Conservation (phyloP, 2,329 filamentous ascomycete genomes). For the Colletotrichum somersetense region DNA sequence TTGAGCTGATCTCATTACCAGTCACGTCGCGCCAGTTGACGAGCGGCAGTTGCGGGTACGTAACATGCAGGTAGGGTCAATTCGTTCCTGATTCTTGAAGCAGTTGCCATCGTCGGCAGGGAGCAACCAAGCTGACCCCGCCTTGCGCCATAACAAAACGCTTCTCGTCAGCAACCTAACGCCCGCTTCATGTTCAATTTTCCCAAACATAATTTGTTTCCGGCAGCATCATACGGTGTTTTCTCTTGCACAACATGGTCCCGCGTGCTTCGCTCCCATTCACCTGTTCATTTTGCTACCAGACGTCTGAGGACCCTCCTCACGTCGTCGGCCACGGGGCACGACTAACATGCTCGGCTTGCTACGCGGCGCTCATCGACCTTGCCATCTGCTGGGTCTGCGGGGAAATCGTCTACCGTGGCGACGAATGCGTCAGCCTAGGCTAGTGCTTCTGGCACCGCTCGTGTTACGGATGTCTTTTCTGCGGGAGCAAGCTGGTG, state of each 20-base stretch:
- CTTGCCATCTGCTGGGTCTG: conserved; percentile 71
- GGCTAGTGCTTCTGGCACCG: conserved; percentile 73
- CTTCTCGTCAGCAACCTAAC: neutral
- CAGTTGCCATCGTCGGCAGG: neutral
- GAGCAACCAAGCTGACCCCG: no score
- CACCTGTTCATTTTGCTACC: conserved; percentile 70
- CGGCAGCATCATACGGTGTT: neutral
- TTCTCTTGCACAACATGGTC: neutral
- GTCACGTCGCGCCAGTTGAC: neutral
- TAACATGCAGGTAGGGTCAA: neutral
- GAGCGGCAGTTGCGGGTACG: neutral
- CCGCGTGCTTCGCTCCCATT: conserved; percentile 50
- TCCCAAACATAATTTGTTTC: neutral
- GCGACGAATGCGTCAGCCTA: conserved; percentile 68
- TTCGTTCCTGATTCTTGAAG: neutral
- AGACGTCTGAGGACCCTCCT: conserved; percentile 52
- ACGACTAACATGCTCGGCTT: conserved; percentile 63
- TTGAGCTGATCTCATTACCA: neutral
- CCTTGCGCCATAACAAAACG: neutral
- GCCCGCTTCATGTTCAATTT: neutral
- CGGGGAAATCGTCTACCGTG: conserved; percentile 66
- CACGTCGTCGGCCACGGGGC: conserved; percentile 59
- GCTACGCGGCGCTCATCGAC: conserved; percentile 62
- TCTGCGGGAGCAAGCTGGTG: conserved; percentile 60
- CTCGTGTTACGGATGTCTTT: conserved; percentile 67